Evolutionary conservation across 805 yeast genomes (phyloP).

Genomic region (Yamadazyma olivae): DNA sequence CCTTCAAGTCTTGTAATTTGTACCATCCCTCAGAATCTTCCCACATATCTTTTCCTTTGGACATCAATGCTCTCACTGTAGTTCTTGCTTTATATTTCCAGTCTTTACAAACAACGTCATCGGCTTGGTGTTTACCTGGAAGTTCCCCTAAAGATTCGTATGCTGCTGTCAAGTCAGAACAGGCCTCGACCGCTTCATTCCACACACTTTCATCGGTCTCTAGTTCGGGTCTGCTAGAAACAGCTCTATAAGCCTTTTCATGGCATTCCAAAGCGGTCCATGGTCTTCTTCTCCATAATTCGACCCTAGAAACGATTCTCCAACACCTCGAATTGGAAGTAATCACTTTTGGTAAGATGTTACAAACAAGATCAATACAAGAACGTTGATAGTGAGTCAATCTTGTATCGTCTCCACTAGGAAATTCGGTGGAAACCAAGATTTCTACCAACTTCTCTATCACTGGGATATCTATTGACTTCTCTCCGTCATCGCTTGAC

Average conservation of each 20-base stretch:
- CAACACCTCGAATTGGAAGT: conserved; percentile 69
- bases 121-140: conserved; percentile 77
- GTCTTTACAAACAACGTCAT: conserved; percentile 82
- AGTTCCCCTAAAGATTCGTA: conserved; percentile 84
- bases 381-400: conserved; percentile 62
- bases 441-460: conserved; percentile 70
- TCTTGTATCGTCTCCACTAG: conserved; percentile 33
- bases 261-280: conserved; percentile 85
- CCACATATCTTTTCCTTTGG: conserved; percentile 79
- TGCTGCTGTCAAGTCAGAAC: conserved; percentile 77
- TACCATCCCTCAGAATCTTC: conserved; percentile 79
- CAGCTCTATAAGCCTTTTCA: conserved; percentile 82
- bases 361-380: conserved; percentile 71
- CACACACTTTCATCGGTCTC: conserved; percentile 60
- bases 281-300: conserved; percentile 81
- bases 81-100: conserved; percentile 86
- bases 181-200: conserved; percentile 76
- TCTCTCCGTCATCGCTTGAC: conserved; percentile 56
- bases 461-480: conserved; percentile 69
- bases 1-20: conserved; percentile 51
- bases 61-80: conserved; percentile 67
- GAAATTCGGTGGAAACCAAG: conserved; percentile 51
- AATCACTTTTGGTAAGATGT: conserved; percentile 63
- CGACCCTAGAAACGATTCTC: conserved; percentile 82
- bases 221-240: conserved; percentile 61